Conservation (phyloP, 192 early-diverging fungal genomes). For the Rhizophagus clarus region DNA sequence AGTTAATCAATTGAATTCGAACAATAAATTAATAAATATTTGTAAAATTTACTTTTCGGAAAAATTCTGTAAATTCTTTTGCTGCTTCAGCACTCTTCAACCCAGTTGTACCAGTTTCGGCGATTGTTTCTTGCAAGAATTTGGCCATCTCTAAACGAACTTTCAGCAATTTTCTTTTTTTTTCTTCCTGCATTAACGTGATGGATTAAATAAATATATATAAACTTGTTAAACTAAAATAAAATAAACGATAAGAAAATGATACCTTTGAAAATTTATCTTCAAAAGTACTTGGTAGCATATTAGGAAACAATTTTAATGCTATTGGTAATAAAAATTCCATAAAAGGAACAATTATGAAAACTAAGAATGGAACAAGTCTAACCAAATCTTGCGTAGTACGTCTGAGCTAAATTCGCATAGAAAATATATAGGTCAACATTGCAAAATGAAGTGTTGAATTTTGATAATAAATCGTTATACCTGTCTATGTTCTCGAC, state of each 20-base stretch:
- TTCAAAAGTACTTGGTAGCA: slow-evolving; percentile 96
- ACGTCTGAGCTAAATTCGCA: slow-evolving; percentile 65
- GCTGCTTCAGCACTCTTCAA: slow-evolving; percentile 55
- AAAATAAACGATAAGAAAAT: not conserved
- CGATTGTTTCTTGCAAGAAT: slow-evolving; percentile 94
- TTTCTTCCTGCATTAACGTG: slow-evolving; percentile 74
- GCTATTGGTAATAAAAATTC: slow-evolving; percentile 92
- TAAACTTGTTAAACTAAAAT: not conserved
- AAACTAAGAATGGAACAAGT: slow-evolving; percentile 89
- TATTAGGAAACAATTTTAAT: slow-evolving; percentile 93
- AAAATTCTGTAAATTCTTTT: slow-evolving; percentile 75
- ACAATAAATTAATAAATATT: not conserved
- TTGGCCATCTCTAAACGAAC: slow-evolving; percentile 94
- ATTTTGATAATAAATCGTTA: not conserved
- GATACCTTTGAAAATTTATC: slow-evolving; percentile 78
- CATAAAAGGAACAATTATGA: slow-evolving; percentile 92
- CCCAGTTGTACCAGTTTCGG: slow-evolving; percentile 70
- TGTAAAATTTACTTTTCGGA: slow-evolving; percentile 62
- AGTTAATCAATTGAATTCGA: not conserved
- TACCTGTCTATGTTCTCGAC: slow-evolving; percentile 87
- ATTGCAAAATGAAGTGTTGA: not conserved
- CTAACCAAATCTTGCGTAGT: slow-evolving; percentile 86
- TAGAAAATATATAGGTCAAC: not conserved
- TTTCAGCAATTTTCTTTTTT: slow-evolving; percentile 87
- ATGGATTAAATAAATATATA: no score